These are phyloP conservation scores for Chlorella sp. DNA, from an alignment of 139 green algal species.

Conservation along the genomic window DNA sequence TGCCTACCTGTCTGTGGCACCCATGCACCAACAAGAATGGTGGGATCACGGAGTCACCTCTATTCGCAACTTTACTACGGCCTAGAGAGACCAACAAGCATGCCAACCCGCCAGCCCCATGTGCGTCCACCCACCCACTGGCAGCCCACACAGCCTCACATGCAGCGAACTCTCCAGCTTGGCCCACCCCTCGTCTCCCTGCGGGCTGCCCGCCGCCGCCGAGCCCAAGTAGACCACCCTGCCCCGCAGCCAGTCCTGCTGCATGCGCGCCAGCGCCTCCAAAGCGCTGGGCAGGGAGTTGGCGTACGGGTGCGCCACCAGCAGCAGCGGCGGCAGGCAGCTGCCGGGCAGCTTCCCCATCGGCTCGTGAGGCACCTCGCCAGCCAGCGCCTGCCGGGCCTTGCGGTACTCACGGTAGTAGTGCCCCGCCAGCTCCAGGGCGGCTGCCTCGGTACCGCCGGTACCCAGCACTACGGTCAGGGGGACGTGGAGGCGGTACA, in stretches of 20 bases:
- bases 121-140: too few species aligned
- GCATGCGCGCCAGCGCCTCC: constrained; percentile 5
- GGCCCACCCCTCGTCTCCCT: background rate
- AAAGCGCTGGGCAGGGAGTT: constrained; percentile 7
- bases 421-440: background rate
- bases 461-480: background rate
- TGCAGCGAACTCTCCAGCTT: background rate
- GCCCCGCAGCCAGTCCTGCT: constrained; percentile 5
- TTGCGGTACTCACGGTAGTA: background rate
- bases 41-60: too few species aligned
- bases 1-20: too few species aligned
- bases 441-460: background rate
- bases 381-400: background rate
- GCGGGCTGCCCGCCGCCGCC: background rate
- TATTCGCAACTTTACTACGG: too few species aligned
- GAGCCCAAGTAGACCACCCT: background rate
- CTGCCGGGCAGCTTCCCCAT: background rate
- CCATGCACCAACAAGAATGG: too few species aligned
- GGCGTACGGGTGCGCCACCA: constrained; percentile 5
- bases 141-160: background rate
- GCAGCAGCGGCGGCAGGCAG: constrained; percentile 1
- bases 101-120: too few species aligned
- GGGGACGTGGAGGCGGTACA: too few species aligned
- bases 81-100: too few species aligned
- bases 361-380: background rate